Percentiles rank a stretch among this genome's conserved stretches.
phyloP scores from a whole-genome alignment of 2,329 filamentous ascomycete species.

The Rhynchosporium agropyri region DNA sequence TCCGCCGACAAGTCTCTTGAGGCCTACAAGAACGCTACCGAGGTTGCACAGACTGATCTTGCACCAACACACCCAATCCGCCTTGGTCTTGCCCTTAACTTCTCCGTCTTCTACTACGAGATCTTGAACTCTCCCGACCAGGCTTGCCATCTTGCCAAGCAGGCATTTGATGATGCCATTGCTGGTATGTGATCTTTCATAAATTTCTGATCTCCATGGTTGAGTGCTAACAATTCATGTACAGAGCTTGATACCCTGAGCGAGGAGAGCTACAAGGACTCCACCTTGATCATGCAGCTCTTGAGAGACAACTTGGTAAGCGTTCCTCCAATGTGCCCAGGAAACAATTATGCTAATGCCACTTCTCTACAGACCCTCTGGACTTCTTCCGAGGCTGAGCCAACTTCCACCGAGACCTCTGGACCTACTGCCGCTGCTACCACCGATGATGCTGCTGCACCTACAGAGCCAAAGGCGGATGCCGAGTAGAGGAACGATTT shows the following conservation, averaged over 20 bases:
- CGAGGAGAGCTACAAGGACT: slow-evolving; percentile 98
- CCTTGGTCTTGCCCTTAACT: slow-evolving; percentile 89
- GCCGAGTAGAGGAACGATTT: slow-evolving; percentile 40
- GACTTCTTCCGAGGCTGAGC: slow-evolving; percentile 98
- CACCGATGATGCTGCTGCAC: slow-evolving; percentile 54
- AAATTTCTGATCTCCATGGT: neutral
- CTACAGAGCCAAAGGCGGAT: slow-evolving; percentile 43
- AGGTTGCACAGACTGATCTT: slow-evolving; percentile 86
- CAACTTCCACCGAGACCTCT: slow-evolving; percentile 60
- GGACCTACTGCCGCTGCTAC: slow-evolving; percentile 57
- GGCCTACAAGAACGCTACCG: slow-evolving; percentile 94
- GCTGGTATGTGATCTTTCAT: slow-evolving; percentile 58
- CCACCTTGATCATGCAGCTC: slow-evolving; percentile 98
- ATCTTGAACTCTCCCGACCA: slow-evolving; percentile 98
- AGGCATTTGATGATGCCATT: slow-evolving; percentile 95
- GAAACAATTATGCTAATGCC: slow-evolving; percentile 18
- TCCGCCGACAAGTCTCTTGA: slow-evolving; percentile 93
- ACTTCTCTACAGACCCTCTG: slow-evolving; percentile 77
- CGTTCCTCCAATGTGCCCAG: neutral
- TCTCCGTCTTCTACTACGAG: slow-evolving; percentile 99
- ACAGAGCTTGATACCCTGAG: slow-evolving; percentile 88
- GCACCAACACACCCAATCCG: slow-evolving; percentile 92
- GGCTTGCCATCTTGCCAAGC: slow-evolving; percentile 96
- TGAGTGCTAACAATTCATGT: slow-evolving; percentile 17
- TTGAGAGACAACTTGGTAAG: slow-evolving; percentile 85